Evolutionary conservation across 352 stramenopile species (phyloP).

Genomic region (Saprolegnia parasitica): DNA sequence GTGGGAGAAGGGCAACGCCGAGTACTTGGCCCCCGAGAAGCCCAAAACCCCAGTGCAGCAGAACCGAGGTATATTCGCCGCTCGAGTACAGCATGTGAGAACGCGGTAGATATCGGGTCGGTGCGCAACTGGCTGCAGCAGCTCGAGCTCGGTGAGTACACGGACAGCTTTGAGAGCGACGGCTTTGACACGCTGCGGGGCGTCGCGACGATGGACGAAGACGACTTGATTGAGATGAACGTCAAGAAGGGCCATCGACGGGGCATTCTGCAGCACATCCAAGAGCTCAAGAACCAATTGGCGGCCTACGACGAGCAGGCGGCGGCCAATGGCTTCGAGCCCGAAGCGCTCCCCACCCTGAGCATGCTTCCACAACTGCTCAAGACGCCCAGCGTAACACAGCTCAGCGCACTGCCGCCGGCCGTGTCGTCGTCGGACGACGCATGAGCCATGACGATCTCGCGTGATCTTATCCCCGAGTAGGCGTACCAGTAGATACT

Average conservation of each 20-base stretch:
- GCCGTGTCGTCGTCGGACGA: not conserved
- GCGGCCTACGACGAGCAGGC: conserved; percentile 54
- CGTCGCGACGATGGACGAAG: conserved; percentile 82
- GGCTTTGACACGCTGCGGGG: conserved; percentile 81
- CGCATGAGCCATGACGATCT: too few relatives aligned
- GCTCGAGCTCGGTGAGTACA: conserved; percentile 86
- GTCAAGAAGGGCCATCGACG: conserved; percentile 84
- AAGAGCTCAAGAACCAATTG: conserved; percentile 74
- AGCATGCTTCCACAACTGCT: conserved; percentile 59
- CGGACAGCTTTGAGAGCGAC: conserved; percentile 82
- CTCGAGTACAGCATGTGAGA: too few relatives aligned
- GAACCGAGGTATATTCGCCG: conserved; percentile 61
- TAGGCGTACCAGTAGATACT: too few relatives aligned
- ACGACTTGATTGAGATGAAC: conserved; percentile 82
- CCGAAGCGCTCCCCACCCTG: conserved; percentile 66
- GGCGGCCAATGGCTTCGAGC: conserved; percentile 50
- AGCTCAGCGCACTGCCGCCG: not conserved
- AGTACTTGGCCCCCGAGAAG: conserved; percentile 75
- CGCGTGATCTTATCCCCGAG: too few relatives aligned
- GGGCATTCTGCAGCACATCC: conserved; percentile 80
- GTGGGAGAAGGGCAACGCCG: conserved; percentile 86
- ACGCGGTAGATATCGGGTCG: conserved; percentile 64
- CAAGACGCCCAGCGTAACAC: conserved; percentile 42
- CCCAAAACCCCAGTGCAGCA: conserved; percentile 17
- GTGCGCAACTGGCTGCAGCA: conserved; percentile 81